Base-by-base conservation (phyloP, 106 monocot genomes). In the Ottelia alismoides region DNA sequence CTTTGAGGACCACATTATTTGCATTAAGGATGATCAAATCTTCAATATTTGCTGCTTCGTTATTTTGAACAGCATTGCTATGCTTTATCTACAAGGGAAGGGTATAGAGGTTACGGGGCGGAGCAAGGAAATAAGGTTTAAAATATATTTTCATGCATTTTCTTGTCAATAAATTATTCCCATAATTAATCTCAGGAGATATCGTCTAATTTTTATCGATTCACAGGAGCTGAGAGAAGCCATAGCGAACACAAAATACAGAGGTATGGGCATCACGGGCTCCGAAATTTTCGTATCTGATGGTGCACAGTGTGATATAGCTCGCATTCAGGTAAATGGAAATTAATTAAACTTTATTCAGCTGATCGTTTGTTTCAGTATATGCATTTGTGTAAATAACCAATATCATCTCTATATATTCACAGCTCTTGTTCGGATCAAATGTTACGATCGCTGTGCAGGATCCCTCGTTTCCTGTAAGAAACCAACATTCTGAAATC, bases 381-480 rank as follows among this genome's bases (percentile, higher is more conserved):
- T 7, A 16, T 43, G 40, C 40, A 7, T 43, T n/a, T n/a, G n/a
- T n/a, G n/a, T n/a, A n/a, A n/a, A n/a, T n/a, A n/a, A n/a, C n/a
- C n/a, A 43, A 7, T 43, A 43, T 43, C 40, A 7, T 5, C 25
- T 49, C 19, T 10, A 17, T 44, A 2, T 20, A 5, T 2, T 30
- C 72, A 50, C 76, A 94, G 94, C 29, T 84, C 65, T 29, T 94
- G 55, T 65, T 94, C 25, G 94, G 94, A 47, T 78, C 88, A 1
- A 69, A 73, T 11, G 61, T 84, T 45, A 76, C 88, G 32, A 72
- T 94, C 4, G 84, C 94, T 0, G 84, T 88, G 45, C 94, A 88
- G 60, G 94, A 94, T 22, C 94, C 94, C 2, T 78, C 94, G 0
- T 94, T 88, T 62, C 94, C 94, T 67, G 93, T 93, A 43, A 68